Conservation (phyloP, 257 asterid genomes). For the Solanum lycopersicoides region DNA sequence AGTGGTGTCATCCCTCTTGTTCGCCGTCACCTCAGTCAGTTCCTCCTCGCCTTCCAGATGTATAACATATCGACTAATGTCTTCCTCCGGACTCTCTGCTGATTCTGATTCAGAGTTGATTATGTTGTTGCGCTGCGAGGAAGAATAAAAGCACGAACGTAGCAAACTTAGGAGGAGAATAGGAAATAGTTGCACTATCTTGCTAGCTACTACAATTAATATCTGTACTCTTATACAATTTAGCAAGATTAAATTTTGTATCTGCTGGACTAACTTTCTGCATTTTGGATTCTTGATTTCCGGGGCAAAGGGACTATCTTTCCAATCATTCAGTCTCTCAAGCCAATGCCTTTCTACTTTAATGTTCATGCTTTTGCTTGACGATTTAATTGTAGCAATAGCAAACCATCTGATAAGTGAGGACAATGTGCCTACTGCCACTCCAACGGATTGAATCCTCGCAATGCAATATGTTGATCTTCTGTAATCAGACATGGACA, state of each 20-base stretch:
- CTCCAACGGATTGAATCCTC: background rate
- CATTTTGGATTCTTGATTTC: background rate
- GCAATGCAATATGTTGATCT: background rate
- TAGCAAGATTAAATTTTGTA: background rate
- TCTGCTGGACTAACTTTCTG: conserved; percentile 2
- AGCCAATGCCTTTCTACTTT: conserved; percentile 1
- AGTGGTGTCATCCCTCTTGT: background rate
- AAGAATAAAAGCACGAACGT: background rate
- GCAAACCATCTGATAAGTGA: conserved; percentile 2
- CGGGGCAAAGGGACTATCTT: background rate
- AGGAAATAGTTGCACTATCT: background rate
- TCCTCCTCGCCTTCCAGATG: conserved; percentile 5
- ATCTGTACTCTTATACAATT: background rate
- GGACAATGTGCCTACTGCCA: background rate
- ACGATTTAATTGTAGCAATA: background rate
- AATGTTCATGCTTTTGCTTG: background rate
- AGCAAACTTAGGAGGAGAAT: background rate
- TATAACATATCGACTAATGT: background rate
- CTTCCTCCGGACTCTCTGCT: background rate
- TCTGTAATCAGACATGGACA: background rate
- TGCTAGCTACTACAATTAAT: background rate
- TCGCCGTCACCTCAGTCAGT: background rate
- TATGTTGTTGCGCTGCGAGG: background rate
- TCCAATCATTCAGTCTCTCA: conserved; percentile 2
- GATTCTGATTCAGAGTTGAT: background rate